These are phyloP conservation scores for Artemisia annua DNA, from an alignment of 129 eudicot genomes.

Conservation along the genomic window DNA sequence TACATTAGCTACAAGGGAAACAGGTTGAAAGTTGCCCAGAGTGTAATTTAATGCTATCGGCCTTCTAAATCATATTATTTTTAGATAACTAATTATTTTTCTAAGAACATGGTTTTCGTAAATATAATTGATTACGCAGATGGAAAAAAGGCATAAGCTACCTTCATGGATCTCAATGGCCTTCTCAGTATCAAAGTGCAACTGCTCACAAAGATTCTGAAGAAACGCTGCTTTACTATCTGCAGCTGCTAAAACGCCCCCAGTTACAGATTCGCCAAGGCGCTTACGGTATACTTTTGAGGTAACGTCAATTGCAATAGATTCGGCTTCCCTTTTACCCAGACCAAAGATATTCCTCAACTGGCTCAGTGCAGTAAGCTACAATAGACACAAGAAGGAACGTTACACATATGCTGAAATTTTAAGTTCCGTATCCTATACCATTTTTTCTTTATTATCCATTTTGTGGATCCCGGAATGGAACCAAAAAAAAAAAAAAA, in stretches of 20 bases:
- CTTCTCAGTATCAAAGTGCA: conserved; percentile 80
- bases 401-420: background rate
- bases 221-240: conserved; percentile 97
- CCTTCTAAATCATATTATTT: background rate
- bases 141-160: conserved; percentile 19
- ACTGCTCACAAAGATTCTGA: conserved; percentile 83
- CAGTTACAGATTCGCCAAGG: conserved; percentile 71
- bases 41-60: background rate
- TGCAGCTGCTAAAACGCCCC: conserved; percentile 74
- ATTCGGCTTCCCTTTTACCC: conserved; percentile 88
- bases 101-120: background rate
- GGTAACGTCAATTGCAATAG: conserved; percentile 70
- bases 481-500: background rate
- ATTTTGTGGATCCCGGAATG: background rate
- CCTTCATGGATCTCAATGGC: conserved; percentile 94
- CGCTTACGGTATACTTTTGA: conserved; percentile 79
- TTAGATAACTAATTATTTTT: background rate
- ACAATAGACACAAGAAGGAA: conserved; percentile 11
- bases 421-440: background rate
- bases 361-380: conserved; percentile 86
- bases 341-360: conserved; percentile 88
- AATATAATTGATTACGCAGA: background rate
- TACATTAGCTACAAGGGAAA: background rate
- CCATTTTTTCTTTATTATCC: conserved; percentile 6
- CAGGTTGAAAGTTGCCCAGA: background rate